Conservation (phyloP, 2,329 filamentous ascomycete genomes). For the Talaromyces sp. region DNA sequence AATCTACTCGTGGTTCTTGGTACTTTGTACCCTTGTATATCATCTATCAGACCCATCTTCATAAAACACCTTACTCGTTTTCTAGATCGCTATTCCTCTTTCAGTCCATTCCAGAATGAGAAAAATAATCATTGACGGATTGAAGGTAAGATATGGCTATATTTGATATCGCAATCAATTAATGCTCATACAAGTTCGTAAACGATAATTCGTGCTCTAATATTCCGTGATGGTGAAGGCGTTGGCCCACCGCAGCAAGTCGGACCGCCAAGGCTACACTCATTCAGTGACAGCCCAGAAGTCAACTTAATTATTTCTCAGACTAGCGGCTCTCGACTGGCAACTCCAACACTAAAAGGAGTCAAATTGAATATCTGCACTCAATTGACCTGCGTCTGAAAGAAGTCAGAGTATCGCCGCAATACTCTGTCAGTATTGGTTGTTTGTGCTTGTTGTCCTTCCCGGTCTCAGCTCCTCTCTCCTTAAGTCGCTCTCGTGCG, state of each 20-base stretch:
- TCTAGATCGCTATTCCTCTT: background rate
- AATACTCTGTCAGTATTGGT: background rate
- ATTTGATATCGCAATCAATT: too few relatives aligned
- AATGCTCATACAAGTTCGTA: too few relatives aligned
- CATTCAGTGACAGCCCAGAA: background rate
- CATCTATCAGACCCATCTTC: constrained; percentile 29
- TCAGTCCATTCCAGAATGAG: background rate
- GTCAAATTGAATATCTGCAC: background rate
- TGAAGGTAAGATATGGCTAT: background rate
- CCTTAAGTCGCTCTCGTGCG: constrained; percentile 17
- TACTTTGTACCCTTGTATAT: constrained; percentile 43
- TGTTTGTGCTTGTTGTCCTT: constrained; percentile 1
- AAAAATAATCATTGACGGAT: background rate
- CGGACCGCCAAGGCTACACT: constrained; percentile 8
- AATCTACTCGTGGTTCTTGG: constrained; percentile 34
- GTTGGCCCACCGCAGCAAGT: background rate
- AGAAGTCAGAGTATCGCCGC: background rate
- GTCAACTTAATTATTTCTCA: constrained; percentile 10
- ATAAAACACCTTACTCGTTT: constrained; percentile 7
- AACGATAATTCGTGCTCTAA: too few relatives aligned
- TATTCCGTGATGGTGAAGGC: too few relatives aligned
- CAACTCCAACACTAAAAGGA: background rate
- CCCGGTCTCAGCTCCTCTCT: constrained; percentile 4
- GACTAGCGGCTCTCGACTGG: background rate
- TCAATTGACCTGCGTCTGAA: constrained; percentile 9